Conservation (phyloP, 148 eudicot species). For the Silene uniflora region DNA sequence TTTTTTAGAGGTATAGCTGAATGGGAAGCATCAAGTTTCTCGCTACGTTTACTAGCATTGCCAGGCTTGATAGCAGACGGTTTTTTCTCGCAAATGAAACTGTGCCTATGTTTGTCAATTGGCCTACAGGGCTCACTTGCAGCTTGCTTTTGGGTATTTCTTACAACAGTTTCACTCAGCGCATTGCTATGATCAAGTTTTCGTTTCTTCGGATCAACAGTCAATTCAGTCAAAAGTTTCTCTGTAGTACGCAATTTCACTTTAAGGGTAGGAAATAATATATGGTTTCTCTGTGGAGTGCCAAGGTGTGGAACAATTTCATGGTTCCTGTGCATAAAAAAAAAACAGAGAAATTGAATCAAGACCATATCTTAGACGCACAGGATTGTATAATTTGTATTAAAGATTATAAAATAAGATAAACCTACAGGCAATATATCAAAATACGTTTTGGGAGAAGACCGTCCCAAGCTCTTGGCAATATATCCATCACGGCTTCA, state of each 20-base stretch:
- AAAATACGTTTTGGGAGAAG: constrained; percentile 63
- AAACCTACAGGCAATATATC: constrained; percentile 73
- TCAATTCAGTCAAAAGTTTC: constrained; percentile 2
- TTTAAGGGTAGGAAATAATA: constrained; percentile 39
- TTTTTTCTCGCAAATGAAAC: constrained; percentile 11
- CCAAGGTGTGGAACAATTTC: constrained; percentile 44
- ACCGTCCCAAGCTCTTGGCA: constrained; percentile 74
- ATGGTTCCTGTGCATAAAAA: constrained; percentile 54
- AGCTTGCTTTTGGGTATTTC: constrained; percentile 18
- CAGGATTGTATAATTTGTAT: not conserved
- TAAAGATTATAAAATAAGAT: not conserved
- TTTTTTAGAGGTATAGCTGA: constrained; percentile 19
- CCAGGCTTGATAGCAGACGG: constrained; percentile 13
- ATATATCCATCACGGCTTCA: constrained; percentile 21
- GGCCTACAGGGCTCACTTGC: constrained; percentile 12
- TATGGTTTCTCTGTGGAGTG: constrained; percentile 70
- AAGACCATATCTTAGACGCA: not conserved
- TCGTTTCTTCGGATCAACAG: constrained; percentile 18
- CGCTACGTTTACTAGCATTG: constrained; percentile 10
- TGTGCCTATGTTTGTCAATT: constrained; percentile 10
- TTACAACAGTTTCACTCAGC: constrained; percentile 17
- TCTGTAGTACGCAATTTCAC: constrained; percentile 21
- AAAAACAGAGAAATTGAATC: constrained; percentile 17
- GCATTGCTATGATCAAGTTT: constrained; percentile 5
- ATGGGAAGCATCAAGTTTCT: constrained; percentile 17